Base-by-base conservation (phyloP, 2,329 filamentous ascomycete genomes). In the Pyricularia pennisetigena region DNA sequence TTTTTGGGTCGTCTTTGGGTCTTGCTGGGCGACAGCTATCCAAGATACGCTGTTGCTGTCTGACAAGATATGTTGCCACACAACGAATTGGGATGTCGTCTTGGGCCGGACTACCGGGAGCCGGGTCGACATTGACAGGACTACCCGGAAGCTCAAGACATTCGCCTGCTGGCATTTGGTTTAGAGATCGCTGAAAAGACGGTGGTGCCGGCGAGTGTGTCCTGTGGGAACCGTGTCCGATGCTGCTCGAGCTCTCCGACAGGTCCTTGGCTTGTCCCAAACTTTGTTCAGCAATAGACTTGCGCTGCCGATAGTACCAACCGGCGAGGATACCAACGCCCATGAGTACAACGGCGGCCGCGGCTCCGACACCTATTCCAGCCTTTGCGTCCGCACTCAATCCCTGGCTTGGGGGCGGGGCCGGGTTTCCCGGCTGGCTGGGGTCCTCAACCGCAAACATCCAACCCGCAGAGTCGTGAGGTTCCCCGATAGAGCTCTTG, bases 321-420 rank as follows among this genome's bases (percentile, higher is more conserved):
- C 28, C 7, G 9, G 54, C 26, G 4, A 67, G 54, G 29, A 29
- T 23, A 8, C 20, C 66, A 5, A 32, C 54, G 24, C 29, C 57
- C 20, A 84, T 54, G 5, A 80, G 65, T 3, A 79, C 76, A 1
- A 76, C 79, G 30, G 77, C 82, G 0, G 84, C 74, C 1, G 82
- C 79, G 3, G 83, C 80, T 26, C 84, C 86, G 0, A 84, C 78
- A 8, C 82, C 85, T 20, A 89, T 83, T 3, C 86, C 86, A 0
- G 83, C 85, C 72, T 83, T 86, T 2, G 84, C 85, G 1, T 82
- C 84, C 0, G 78, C 74, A 1, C 82, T 82, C 4, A 86, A 73
- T 5, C 29, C 41, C 20, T 23, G 30, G 29, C 64, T 10, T 28
- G 26, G 54, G 41, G 35, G 20, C 49, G 16, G 20, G 26, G 41